Conservation (phyloP, 495 filamentous ascomycete genomes). For the Thozetella sp. region DNA sequence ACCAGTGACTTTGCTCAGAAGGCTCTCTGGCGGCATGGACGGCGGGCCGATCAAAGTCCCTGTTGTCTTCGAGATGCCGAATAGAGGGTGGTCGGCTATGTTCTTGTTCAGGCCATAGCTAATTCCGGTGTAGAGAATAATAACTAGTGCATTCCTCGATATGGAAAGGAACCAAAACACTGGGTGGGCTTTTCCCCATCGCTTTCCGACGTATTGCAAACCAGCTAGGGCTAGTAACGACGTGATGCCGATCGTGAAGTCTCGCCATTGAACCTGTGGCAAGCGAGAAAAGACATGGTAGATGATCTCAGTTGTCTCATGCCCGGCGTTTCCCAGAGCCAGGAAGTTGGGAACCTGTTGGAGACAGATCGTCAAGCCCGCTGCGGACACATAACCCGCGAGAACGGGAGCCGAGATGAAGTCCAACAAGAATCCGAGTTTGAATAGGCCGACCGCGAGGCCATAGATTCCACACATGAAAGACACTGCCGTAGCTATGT, state of each 20-base stretch:
- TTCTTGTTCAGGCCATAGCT: constrained; percentile 40
- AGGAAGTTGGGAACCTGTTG: constrained; percentile 27
- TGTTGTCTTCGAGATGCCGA: constrained; percentile 6
- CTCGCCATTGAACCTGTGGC: not conserved
- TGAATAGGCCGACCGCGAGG: constrained; percentile 41
- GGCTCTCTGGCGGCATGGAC: not conserved
- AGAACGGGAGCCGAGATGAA: constrained; percentile 46
- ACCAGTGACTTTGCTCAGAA: constrained; percentile 29
- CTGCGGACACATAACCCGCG: constrained; percentile 43
- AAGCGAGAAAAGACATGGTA: not conserved
- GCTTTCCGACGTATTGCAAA: not conserved
- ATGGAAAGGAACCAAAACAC: constrained; percentile 33
- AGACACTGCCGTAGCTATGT: constrained; percentile 44
- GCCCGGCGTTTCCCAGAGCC: not conserved
- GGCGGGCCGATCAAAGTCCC: not conserved
- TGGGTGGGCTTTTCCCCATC: constrained; percentile 16
- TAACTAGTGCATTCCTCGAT: constrained; percentile 35
- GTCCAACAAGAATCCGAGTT: constrained; percentile 45
- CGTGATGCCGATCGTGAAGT: not conserved
- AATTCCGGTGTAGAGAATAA: constrained; percentile 41
- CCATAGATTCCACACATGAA: constrained; percentile 44
- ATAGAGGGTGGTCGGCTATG: constrained; percentile 26
- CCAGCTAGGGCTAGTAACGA: not conserved
- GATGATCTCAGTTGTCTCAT: not conserved
- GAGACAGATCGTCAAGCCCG: constrained; percentile 37